Conservation (phyloP, 306 rosid species). For the Chamaecrista fasciculata region DNA sequence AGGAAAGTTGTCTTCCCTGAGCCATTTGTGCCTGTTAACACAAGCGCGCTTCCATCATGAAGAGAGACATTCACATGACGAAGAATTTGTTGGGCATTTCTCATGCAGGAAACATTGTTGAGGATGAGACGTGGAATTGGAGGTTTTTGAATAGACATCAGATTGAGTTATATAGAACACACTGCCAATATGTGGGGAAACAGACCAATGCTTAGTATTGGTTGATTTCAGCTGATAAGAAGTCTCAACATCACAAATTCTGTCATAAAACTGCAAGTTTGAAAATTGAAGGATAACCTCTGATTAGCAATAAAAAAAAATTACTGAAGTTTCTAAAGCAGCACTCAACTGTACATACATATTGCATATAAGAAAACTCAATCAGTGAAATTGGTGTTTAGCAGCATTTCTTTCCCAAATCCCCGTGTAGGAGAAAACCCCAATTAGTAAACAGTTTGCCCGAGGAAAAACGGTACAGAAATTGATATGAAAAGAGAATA, state of each 20-base stretch:
- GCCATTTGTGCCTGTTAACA: constrained; percentile 77
- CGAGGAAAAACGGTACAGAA: too few species aligned
- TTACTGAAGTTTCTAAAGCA: neutral
- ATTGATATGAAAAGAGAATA: too few species aligned
- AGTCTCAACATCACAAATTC: neutral
- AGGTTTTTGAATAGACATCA: constrained; percentile 59
- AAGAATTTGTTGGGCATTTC: constrained; percentile 84
- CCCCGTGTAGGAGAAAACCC: neutral
- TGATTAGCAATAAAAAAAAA: neutral
- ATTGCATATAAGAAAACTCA: neutral
- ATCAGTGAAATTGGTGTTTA: neutral
- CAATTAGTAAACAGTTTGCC: neutral
- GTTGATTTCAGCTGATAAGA: neutral
- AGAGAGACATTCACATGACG: constrained; percentile 70
- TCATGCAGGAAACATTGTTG: constrained; percentile 80
- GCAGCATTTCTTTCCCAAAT: neutral
- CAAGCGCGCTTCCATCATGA: constrained; percentile 76
- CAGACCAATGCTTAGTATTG: neutral
- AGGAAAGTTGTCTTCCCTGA: constrained; percentile 89
- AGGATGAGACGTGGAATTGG: constrained; percentile 75
- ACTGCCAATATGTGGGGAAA: neutral
- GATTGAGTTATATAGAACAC: too few species aligned
- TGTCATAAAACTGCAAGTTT: neutral
- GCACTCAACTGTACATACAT: neutral
- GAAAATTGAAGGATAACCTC: neutral